Conservation (phyloP, 208 protist genomes). For the Crithidia bombi region DNA sequence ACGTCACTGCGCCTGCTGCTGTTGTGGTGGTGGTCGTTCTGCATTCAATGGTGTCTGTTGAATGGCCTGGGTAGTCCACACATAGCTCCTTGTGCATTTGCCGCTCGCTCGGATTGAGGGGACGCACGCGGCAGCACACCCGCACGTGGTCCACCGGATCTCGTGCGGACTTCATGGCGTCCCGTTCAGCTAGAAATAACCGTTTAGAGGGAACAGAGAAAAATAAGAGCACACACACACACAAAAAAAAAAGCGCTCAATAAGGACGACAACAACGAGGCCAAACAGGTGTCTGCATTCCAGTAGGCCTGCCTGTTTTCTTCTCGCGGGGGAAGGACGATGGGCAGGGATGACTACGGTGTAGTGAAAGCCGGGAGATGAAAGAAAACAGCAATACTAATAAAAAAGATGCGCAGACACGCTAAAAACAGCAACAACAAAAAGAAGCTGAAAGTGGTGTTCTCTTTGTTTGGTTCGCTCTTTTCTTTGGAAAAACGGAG, state of each 20-base stretch:
- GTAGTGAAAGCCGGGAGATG: too few relatives aligned
- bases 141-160: constrained; percentile 42
- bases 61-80: constrained; percentile 11
- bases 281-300: too few relatives aligned
- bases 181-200: too few relatives aligned
- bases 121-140: constrained; percentile 59
- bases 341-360: too few relatives aligned
- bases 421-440: too few relatives aligned
- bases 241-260: constrained; percentile 16
- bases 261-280: constrained; percentile 12
- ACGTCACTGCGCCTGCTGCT: constrained; percentile 1
- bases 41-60: constrained; percentile 23
- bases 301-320: too few relatives aligned
- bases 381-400: too few relatives aligned
- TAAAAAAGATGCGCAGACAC: too few relatives aligned
- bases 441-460: too few relatives aligned
- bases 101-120: constrained; percentile 38
- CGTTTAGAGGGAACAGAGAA: not conserved
- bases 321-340: too few relatives aligned
- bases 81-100: constrained; percentile 29
- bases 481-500: too few relatives aligned
- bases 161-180: constrained; percentile 26
- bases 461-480: too few relatives aligned
- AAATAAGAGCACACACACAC: not conserved
- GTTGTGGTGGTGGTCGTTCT: not conserved